A percentile compares a stretch with the other conserved stretches of the same genome.
Conservation (phyloP, 768 basidiomycete genomes). For the Serpula lacrymans region DNA sequence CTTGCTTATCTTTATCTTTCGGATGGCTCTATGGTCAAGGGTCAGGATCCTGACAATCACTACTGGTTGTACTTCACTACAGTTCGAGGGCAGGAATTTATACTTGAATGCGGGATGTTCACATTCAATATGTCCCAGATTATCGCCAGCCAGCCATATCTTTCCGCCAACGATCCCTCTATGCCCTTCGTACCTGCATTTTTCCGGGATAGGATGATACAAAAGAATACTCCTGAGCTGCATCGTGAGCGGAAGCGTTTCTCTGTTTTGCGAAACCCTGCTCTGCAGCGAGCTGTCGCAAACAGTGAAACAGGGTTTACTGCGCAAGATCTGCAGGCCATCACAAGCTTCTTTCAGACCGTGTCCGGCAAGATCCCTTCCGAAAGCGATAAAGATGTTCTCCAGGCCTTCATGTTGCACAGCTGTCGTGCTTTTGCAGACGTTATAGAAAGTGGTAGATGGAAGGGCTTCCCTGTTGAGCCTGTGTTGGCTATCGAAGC, state of each 20-base stretch:
- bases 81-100: slow-evolving; percentile 36
- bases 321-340: not conserved
- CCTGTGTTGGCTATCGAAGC: not conserved
- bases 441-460: not conserved
- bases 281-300: slow-evolving; percentile 1
- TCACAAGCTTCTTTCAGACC: not conserved
- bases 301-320: not conserved
- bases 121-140: slow-evolving; percentile 38
- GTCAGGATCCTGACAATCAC: slow-evolving; percentile 43
- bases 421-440: not conserved
- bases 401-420: not conserved
- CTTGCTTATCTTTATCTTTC: slow-evolving; percentile 29
- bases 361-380: slow-evolving; percentile 1
- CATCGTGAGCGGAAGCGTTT: slow-evolving; percentile 2
- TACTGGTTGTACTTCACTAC: slow-evolving; percentile 51
- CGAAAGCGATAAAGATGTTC: not conserved
- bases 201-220: slow-evolving; percentile 5
- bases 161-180: slow-evolving; percentile 5
- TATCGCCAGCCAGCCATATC: slow-evolving; percentile 15
- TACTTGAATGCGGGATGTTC: slow-evolving; percentile 40
- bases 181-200: slow-evolving; percentile 9
- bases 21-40: slow-evolving; percentile 21
- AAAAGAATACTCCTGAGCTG: slow-evolving; percentile 3
- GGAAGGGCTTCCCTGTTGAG: not conserved
- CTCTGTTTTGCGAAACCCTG: slow-evolving; percentile 1